Evolutionary conservation across 2,329 filamentous ascomycete species (phyloP), one percentile per base, ranked within the genome.

Genomic region (Rosellinia necatrix): DNA sequence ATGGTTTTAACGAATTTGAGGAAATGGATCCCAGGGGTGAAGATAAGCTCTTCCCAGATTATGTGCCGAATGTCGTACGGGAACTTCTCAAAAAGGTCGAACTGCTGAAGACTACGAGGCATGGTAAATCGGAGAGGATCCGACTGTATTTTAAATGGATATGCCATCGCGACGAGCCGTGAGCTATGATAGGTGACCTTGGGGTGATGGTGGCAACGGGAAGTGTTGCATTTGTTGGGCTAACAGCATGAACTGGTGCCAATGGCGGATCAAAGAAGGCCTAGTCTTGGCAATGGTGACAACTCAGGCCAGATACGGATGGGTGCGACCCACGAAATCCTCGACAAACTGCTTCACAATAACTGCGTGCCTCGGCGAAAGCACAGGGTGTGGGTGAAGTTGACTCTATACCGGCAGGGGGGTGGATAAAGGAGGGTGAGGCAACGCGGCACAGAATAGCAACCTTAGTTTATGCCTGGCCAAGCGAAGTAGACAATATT

Each of bases 21-120:
- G 37, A 71, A 71, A 58, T 71, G 69, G n/a, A 71, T 70, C 4
- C 69, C 69, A 4, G 66, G 64, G 0, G 60, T 65, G 29, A 64
- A 66, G 13, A 71, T 66, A 30, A 59, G 51, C 2, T 63, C 37
- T 41, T 65, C 53, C 69, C 68, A 70, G 24, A 71, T 66, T 53
- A 66, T 60, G 25, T 65, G 50, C 12, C 68, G 68, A 30, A 70
- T 62, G 34, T 71, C 69, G 24, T 65, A 68, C 3, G 69, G 69
- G 25, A 71, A 55, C 9, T 54, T 40, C 35, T 38, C n/a, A 53
- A 70, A 71, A 9, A 57, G 42, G 30, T 52, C 43, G 42, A 70
- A 70, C n/a, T 47, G 62, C 34, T 66, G 62, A 2, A 67, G 58
- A 38, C 43, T 54, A 9, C 27, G 15, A 7, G 68, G 67, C 24